A percentile compares a stretch with the other conserved stretches of the same genome.
Evolutionary conservation across 352 stramenopile species (phyloP).

Genomic region (Phytophthora pistaciae): DNA sequence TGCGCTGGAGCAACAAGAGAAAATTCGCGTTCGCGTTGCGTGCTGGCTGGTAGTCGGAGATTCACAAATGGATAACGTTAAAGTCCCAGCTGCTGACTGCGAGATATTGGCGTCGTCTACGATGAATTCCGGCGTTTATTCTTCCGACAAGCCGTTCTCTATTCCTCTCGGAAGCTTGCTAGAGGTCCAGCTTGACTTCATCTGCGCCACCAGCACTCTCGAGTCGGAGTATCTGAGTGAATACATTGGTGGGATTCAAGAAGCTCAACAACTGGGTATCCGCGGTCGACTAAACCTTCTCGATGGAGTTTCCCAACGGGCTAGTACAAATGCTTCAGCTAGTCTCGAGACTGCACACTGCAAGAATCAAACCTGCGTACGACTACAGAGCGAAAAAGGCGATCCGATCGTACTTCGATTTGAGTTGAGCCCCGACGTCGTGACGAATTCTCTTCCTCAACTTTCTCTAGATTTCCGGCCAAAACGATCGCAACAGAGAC

Average conservation of each 20-base stretch:
- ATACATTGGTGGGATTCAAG: background rate
- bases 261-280: conserved; percentile 1
- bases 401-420: conserved; percentile 15
- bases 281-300: conserved; percentile 13
- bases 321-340: conserved; percentile 3
- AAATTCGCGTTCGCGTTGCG: background rate
- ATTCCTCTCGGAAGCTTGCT: conserved; percentile 31
- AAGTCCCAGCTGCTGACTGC: background rate
- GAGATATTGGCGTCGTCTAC: background rate
- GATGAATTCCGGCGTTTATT: background rate
- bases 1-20: background rate
- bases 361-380: conserved; percentile 13
- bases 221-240: conserved; percentile 14
- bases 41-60: background rate
- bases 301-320: conserved; percentile 14
- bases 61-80: background rate
- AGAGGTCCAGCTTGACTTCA: conserved; percentile 18
- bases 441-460: conserved; percentile 16
- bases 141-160: background rate
- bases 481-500: conserved; percentile 15
- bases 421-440: conserved; percentile 33
- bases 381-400: conserved; percentile 8
- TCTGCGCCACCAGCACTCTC: conserved; percentile 10
- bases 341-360: conserved; percentile 21
- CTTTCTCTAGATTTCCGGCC: conserved; percentile 27